Evolutionary conservation across 768 basidiomycete species (phyloP).

Genomic region (Trametes cinnabarina): DNA sequence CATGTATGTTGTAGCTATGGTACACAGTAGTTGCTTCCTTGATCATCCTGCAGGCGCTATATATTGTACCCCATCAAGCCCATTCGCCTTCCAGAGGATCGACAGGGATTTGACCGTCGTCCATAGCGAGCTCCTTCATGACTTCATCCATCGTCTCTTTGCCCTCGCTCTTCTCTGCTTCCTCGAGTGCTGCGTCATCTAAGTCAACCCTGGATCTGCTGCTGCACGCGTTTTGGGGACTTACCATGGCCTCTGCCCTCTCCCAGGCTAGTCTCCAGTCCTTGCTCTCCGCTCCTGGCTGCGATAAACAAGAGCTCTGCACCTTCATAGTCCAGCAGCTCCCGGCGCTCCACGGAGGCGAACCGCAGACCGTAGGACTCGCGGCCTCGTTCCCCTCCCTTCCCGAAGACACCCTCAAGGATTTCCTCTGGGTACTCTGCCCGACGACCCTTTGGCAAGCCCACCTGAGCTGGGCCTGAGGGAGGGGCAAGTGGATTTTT

Average conservation of each 20-base stretch:
- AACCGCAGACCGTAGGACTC: slow-evolving; percentile 51
- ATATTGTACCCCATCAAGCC: slow-evolving; percentile 32
- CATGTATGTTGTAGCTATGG: too few species aligned
- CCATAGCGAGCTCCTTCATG: slow-evolving; percentile 46
- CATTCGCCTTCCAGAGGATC: slow-evolving; percentile 53
- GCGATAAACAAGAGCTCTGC: slow-evolving; percentile 56
- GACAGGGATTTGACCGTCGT: slow-evolving; percentile 40
- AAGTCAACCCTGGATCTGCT: neutral
- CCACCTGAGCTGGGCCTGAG: slow-evolving; percentile 31
- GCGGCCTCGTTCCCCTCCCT: slow-evolving; percentile 39
- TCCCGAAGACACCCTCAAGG: slow-evolving; percentile 49
- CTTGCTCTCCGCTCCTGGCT: slow-evolving; percentile 46
- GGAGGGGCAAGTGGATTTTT: slow-evolving; percentile 56
- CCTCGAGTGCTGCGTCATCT: slow-evolving; percentile 37
- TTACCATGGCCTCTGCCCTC: slow-evolving; percentile 51
- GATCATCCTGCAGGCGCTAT: neutral
- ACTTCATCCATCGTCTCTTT: slow-evolving; percentile 40
- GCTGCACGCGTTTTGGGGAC: slow-evolving; percentile 7
- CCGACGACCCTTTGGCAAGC: slow-evolving; percentile 31
- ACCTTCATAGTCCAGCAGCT: slow-evolving; percentile 54
- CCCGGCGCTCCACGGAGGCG: slow-evolving; percentile 46
- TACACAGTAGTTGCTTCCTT: too few species aligned
- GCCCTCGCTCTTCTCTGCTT: slow-evolving; percentile 40
- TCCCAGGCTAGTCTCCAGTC: slow-evolving; percentile 48
- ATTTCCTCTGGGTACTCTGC: slow-evolving; percentile 48